Evolutionary conservation across 768 basidiomycete genomes (phyloP).

Genomic region (Hypsizygus marmoreus): DNA sequence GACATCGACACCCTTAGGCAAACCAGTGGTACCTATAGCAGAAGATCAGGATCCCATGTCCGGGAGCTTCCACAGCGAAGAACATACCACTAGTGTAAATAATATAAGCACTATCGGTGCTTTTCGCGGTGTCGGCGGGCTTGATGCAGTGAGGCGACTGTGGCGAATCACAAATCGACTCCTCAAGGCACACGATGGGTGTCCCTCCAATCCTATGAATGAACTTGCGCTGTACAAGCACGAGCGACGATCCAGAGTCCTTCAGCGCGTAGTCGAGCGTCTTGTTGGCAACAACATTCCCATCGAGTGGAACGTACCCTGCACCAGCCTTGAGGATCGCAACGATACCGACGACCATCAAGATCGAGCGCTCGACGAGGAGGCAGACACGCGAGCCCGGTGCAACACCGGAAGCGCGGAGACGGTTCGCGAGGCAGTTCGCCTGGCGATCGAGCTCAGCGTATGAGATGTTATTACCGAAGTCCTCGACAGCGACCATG

Average conservation of each 20-base stretch:
- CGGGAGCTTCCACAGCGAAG: not conserved
- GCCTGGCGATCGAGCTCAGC: conserved; percentile 48
- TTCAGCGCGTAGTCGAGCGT: conserved; percentile 50
- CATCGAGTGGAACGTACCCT: conserved; percentile 60
- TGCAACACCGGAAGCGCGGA: conserved; percentile 44
- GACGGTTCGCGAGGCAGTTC: conserved; percentile 44
- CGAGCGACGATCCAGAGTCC: conserved; percentile 45
- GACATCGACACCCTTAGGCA: conserved; percentile 62
- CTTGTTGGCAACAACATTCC: conserved; percentile 53
- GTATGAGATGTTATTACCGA: conserved; percentile 48
- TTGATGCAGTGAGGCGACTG: conserved; percentile 32
- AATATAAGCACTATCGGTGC: conserved; percentile 51
- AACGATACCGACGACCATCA: conserved; percentile 56
- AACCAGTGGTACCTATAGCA: conserved; percentile 54
- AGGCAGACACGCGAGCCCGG: conserved; percentile 55
- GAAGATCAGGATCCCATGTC: too few species aligned
- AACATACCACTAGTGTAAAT: conserved; percentile 63
- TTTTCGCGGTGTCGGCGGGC: conserved; percentile 36
- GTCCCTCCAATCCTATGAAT: conserved; percentile 25
- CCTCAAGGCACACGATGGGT: conserved; percentile 22
- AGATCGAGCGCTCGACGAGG: conserved; percentile 53
- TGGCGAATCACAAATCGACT: conserved; percentile 27
- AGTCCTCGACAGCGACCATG: conserved; percentile 51
- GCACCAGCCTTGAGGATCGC: conserved; percentile 58
- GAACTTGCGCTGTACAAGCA: conserved; percentile 45